Base-by-base conservation (phyloP, 1,284 basidiomycete genomes). In the Apiotrichum domesticum region DNA sequence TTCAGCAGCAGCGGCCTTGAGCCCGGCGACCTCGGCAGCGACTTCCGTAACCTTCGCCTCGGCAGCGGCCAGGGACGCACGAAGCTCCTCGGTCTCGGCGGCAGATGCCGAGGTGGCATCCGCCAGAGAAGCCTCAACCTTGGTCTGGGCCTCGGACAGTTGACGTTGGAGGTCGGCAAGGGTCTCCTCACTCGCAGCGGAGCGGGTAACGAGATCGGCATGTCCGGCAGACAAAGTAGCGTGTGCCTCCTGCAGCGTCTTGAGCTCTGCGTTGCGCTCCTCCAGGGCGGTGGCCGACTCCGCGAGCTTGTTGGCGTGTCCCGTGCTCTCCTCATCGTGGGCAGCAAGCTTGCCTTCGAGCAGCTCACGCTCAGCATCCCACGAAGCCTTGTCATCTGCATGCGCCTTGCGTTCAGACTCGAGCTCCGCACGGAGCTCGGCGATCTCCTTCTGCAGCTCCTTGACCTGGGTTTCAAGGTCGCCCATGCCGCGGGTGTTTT, bases 381-480 rank as follows among this genome's bases (percentile, higher is more conserved):
- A 57, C 14, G 47, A 51, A 7, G 29, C 49, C 21, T 44, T 41
- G 35, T 58, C 52, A n/a, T 62, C 56, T n/a, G 46, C 50, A 32
- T 51, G 54, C n/a, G 49, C 46, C 46, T 56, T 52, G 29, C 42
- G 51, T 46, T 48, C 58, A 13, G 40, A 34, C 37, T 59, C 62
- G 10, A 66, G 35, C 47, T 61, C 51, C 4, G 39, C 53, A 29
- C 60, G 57, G 13, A 67, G 51, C 43, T 57, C 62, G 15, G 58
- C 59, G 10, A 66, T 51, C 61, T 70, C 59, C 11, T 61, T 55
- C 52, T 64, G 55, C 11, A 68, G 53, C 49, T 65, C 64, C 45
- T 58, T 51, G 29, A 67, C 53, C 57, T 59, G 46, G 29, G 53
- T 55, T 55, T 64, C 57, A 29, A 61, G 50, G 21, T 50, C 54